Base-by-base conservation (phyloP, 345 rosid species). In the Acer yangbiense region DNA sequence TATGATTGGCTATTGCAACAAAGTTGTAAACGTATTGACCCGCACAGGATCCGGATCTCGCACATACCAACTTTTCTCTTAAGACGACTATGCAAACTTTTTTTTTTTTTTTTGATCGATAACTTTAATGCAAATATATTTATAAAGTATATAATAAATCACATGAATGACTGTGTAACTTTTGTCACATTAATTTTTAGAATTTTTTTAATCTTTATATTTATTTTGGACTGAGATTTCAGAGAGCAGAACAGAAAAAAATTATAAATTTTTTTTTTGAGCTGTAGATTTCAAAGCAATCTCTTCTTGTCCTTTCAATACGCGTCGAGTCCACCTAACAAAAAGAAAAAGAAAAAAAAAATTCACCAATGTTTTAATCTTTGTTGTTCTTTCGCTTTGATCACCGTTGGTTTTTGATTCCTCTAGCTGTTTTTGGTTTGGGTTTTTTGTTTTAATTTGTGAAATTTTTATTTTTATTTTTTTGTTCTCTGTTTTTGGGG, bases 161-260 rank as follows among this genome's bases (percentile, higher is more conserved):
- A 71, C 86, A 25, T 25, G 85, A 14, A 25, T 25, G 85, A 14
- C 62, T 0, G 68, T 72, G 66, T 63, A 79, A 6, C 6, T 17
- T 67, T 39, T 7, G 70, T 41, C 12, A 63, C 70, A n/a, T 23
- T 21, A 20, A 25, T 8, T 57, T 1, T 44, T 17, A 44, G 12
- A 1, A 27, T 39, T 17, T 27, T 67, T 52, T 12, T 0, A 32
- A 2, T 32, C 0, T 32, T 32, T 32, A 32, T 32, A 32, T 32
- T 32, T 32, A 32, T 2, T 55, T 71, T 76, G 83, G 86, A 71
- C 82, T 73, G 86, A 83, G 83, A 77, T 74, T 84, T 84, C 85
- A 65, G 75, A 78, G 84, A 41, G 29, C 27, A 46, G 27, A 32
- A 1, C 8, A 27, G 32, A 46, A 66, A 9, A 35, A 3, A 23